Base-by-base conservation (phyloP, 202 grass and related monocot species). In the Setaria viridis region DNA sequence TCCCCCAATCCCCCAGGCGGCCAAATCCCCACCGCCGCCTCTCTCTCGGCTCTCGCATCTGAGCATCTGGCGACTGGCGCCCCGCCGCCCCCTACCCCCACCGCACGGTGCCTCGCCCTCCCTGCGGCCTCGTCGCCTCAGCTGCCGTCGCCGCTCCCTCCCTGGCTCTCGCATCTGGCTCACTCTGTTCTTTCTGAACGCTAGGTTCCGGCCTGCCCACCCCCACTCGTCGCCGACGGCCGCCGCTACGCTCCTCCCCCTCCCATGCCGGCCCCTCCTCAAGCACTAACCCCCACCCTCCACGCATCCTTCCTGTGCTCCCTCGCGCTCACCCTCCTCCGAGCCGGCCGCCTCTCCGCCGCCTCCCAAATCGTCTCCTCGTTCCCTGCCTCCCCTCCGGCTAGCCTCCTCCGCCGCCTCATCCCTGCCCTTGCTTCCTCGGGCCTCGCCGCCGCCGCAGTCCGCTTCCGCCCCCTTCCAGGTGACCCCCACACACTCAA, bases 221-320 rank as follows among this genome's bases (percentile, higher is more conserved):
- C 15, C 34, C 3, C 17, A 2, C 17, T n/a, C 0, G 17, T 43
- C 67, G 21, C 58, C 58, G 21, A 13, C 21, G 58, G 58, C 9
- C 21, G 21, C 21, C 4, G 21, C 17, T 1, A 16, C 53, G 53
- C 53, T 56, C n/a, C 13, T 14, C 19, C 60, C 47, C 46, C 12
- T 19, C 20, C 33, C 46, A 79, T 91, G 78, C 67, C 21, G 35
- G 53, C 62, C 3, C 72, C 84, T 48, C 83, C 49, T 43, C 63
- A 30, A 21, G 9, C 13, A 82, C 33, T 67, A 58, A 14, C 45
- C 14, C 50, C 77, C 41, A 59, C 81, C 45, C 84, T 92, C 32
- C 89, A 92, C 59, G 70, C 91, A 33, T 89, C 91, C 83, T 92
- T 98, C 87, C 89, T 94, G 81, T 92, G 88, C 87, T 84, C 91